Conservation (phyloP, 2,329 filamentous ascomycete genomes). For the Verticillium klebahnii region DNA sequence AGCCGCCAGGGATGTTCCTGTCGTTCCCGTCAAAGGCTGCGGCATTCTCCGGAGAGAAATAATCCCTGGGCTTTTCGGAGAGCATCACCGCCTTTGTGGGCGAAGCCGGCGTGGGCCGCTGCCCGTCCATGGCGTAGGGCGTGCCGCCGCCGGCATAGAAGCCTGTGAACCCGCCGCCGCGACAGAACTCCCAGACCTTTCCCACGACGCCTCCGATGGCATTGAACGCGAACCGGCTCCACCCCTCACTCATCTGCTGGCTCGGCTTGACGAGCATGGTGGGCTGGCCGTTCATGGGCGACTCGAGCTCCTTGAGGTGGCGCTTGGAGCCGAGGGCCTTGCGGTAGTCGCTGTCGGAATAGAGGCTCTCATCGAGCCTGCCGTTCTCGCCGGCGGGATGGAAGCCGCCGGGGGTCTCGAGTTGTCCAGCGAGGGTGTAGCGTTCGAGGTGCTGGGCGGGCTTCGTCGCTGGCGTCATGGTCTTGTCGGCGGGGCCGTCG, state of each 20-base stretch:
- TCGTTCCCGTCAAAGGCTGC: conserved; percentile 1
- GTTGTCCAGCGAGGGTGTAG: conserved; percentile 51
- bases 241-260: conserved; percentile 33
- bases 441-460: conserved; percentile 14
- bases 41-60: background rate
- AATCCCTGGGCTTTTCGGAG: background rate
- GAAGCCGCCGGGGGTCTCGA: conserved; percentile 39
- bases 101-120: background rate
- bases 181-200: conserved; percentile 84
- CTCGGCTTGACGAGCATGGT: conserved; percentile 26
- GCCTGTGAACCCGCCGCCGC: conserved; percentile 66
- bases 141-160: conserved; percentile 83
- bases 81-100: background rate
- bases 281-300: conserved; percentile 21
- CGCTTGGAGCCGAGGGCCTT: conserved; percentile 46
- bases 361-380: conserved; percentile 47
- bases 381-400: conserved; percentile 22
- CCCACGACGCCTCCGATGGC: conserved; percentile 65
- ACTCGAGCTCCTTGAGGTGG: conserved; percentile 30
- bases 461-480: background rate
- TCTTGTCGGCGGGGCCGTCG: conserved; percentile 15
- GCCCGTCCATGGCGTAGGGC: conserved; percentile 53
- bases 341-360: conserved; percentile 53
- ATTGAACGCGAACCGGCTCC: conserved; percentile 55
- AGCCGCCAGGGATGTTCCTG: conserved; percentile 14